Percentiles rank a stretch among this genome's conserved stretches.
phyloP scores from a whole-genome alignment of 169 alveolate genomes.

The Fabrea salina region DNA sequence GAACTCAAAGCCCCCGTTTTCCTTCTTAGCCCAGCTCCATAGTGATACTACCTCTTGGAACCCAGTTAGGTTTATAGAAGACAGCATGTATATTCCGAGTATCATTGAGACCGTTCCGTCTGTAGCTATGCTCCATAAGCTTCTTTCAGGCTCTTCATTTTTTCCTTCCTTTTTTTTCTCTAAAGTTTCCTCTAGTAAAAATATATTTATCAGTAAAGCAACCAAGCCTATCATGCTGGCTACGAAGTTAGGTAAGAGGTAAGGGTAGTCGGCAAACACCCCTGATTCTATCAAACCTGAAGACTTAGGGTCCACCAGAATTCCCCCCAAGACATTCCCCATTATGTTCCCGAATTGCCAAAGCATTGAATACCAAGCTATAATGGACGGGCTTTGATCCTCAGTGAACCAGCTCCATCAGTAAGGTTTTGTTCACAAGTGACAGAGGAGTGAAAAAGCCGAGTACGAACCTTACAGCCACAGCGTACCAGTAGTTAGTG shows the following conservation, averaged over 20 bases:
- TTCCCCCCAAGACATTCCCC: constrained; percentile 28
- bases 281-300: background rate
- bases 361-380: background rate
- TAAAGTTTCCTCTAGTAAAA: background rate
- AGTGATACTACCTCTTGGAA: background rate
- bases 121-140: background rate
- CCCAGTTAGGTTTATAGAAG: background rate
- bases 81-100: background rate
- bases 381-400: background rate
- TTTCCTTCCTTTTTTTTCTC: background rate
- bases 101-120: background rate
- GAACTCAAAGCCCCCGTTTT: constrained; percentile 31
- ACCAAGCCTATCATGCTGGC: background rate
- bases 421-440: background rate
- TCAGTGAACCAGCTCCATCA: constrained; percentile 9
- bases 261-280: constrained; percentile 1
- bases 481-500: background rate
- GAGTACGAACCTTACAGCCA: background rate
- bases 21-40: background rate
- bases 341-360: background rate
- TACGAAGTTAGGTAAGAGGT: background rate
- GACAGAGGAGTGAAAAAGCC: constrained; percentile 18
- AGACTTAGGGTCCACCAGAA: background rate
- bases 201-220: background rate
- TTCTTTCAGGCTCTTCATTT: background rate